Base-by-base conservation (phyloP, 116 monocot species). In the Papilionanthe hybrid region DNA sequence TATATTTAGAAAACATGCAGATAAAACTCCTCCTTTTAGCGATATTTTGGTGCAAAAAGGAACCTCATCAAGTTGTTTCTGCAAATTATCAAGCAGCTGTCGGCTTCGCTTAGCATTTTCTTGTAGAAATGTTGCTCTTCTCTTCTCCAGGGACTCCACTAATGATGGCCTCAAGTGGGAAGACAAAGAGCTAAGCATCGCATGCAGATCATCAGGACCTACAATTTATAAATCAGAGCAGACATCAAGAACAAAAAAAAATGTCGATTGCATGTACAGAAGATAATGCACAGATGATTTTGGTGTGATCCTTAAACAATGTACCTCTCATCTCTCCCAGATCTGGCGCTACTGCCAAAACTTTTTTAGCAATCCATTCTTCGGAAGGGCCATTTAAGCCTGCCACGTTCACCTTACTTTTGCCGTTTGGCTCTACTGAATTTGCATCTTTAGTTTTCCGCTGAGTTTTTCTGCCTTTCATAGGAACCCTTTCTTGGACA, bases 11-110 rank as follows among this genome's bases (percentile, higher is more conserved):
- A 32, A 69, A 69, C 10, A 1, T 17, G 32, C 17, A 53, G 53
- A 53, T 53, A 53, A 53, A 28, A 69, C 25, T 60, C 8, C 60
- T 22, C 23, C 5, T 47, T 75, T 49, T 49, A 47, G 13, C 28
- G 23, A 49, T 42, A 49, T 75, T 49, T 9, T 50, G 27, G 75
- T 25, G 45, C 25, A 85, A 74, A 65, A 74, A 57, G 3, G 53
- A 78, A 99, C 99, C 95, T 95, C 99, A 90, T 99, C 95, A 43
- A 99, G 81, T 43, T 91, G 87, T 79, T 89, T 95, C 82, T 99
- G 95, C 75, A 99, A 81, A 87, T 73, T 87, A 83, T 99, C 99
- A 85, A 93, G 90, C 78, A 99, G 72, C 25, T 79, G 78, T 15
- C 90, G 86, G 44, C 93, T 91, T 85, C 83, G 91, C 75, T 93